Evolutionary conservation across 2,329 filamentous ascomycete genomes (phyloP), one percentile per base, ranked within the genome.

Genomic region (Pseudogymnoascus pannorum): DNA sequence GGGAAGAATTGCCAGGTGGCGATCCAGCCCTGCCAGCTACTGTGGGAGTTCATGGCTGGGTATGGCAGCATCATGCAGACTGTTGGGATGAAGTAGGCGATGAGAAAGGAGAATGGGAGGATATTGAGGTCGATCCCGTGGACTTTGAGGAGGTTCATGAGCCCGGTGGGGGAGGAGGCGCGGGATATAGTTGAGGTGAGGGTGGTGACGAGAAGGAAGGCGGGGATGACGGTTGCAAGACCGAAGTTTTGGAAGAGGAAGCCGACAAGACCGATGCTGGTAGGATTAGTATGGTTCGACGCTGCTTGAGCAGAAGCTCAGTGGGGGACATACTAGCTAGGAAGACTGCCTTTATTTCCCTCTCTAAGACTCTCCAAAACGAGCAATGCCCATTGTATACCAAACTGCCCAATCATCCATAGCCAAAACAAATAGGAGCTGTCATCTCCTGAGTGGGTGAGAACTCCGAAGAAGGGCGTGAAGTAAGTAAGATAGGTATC

Each of bases 321-420:
- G 48, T 54, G 8, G 44, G 48, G 26, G 9, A 12, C 48, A 58
- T 38, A 58, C 57, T 38, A 24, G 36, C 36, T 38, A 26, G 24
- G 18, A 58, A 38, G 4, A 16, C 18, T 38, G 57, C 33, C 57
- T 36, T 40, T 40, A 58, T 38, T 38, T 24, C 57, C 57, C 8
- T 38, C 57, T 20, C 57, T 36, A 14, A 58, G 24, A 38, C 36
- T 36, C 57, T 58, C 57, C 57, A 58, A 14, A 2, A 58, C 22
- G 31, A 58, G n/a, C 18, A 58, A 3, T 22, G 20, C 20, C 57
- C 57, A 58, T 12, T 38, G 36, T 5, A 58, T 26, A n/a, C 57
- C 57, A 8, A 38, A 38, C 57, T 58, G 57, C 12, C 33, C 33
- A 22, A 58, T 58, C 57, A 58, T 58, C 57, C 57, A 58, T 20